Evolutionary conservation across 257 asterid genomes (phyloP).

Genomic region (Salvia miltiorrhiza): DNA sequence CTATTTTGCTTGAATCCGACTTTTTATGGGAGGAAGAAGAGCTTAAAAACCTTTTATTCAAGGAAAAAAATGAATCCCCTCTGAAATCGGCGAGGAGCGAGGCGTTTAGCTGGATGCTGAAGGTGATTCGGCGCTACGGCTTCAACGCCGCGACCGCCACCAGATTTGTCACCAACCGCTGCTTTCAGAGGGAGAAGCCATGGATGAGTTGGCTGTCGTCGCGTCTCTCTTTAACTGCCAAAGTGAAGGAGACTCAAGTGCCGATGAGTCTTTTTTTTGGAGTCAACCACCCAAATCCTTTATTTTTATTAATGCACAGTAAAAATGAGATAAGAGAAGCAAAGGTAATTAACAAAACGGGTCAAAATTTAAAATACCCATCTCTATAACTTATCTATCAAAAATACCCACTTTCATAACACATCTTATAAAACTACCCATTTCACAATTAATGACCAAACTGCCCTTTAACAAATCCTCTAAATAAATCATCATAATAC

Average conservation of each 20-base stretch:
- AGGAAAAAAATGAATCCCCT: slow-evolving; percentile 46
- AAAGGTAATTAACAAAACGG: too few species aligned
- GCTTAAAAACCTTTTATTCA: slow-evolving; percentile 48
- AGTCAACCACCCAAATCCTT: too few species aligned
- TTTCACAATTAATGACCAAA: too few species aligned
- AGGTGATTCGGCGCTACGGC: slow-evolving; percentile 56
- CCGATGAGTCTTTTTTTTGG: too few species aligned
- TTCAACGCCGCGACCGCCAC: slow-evolving; percentile 59
- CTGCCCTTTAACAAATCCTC: too few species aligned
- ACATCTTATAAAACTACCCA: too few species aligned
- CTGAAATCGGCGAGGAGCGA: slow-evolving; percentile 48
- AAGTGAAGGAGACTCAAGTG: slow-evolving; percentile 89
- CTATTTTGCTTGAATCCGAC: slow-evolving; percentile 55
- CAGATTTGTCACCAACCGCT: slow-evolving; percentile 52
- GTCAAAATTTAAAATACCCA: too few species aligned
- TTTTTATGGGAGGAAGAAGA: slow-evolving; percentile 83
- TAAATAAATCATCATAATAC: too few species aligned
- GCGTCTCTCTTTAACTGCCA: slow-evolving; percentile 91
- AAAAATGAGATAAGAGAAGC: too few species aligned
- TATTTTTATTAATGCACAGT: too few species aligned
- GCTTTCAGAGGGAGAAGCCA: slow-evolving; percentile 82
- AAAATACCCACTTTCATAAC: too few species aligned
- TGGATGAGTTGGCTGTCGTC: slow-evolving; percentile 92
- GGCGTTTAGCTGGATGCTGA: slow-evolving; percentile 70
- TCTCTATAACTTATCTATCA: too few species aligned